Base-by-base conservation (phyloP, 1,284 basidiomycete species). In the Psilocybe mexicana region DNA sequence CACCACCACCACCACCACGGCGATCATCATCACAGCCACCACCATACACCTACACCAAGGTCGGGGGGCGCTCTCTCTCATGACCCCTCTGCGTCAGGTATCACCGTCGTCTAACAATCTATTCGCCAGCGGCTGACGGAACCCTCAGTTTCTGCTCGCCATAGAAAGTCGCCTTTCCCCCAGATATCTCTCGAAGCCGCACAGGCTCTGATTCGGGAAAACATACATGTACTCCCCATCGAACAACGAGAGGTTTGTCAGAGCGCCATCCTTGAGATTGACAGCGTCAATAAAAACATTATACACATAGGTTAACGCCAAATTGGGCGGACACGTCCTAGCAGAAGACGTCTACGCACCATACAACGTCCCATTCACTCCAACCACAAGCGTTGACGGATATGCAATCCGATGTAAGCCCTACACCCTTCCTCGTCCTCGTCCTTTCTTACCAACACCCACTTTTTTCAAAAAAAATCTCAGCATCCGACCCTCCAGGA, bases 331-430 rank as follows among this genome's bases (percentile, higher is more conserved):
- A 0, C 79, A 86, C 63, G 79, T 94, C 10, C 78, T 95, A 1
- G 91, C 91, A 0, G 86, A 93, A 68, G 86, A 92, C 59, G 82
- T 94, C 0, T 73, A 77, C 55, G 86, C 92, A 1, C 73, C 81
- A 0, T 76, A 82, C 43, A 78, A 92, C 64, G 78, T 89, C 1
- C 91, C 91, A 2, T 67, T 71, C 10, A 80, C 80, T 0, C 72
- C 77, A 3, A 93, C 91, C 0, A 94, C 92, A 5, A 95, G 87
- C 61, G 92, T 94, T 8, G 93, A 95, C 68, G 94, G 93, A 1
- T 96, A 96, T 68, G 94, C 93, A 1, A 71, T 94, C 1, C 76
- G 81, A 64, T 85, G 89, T 90, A 67, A 59, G 82, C 59, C 0
- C 11, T 30, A 10, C 12, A 2, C 25, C 18, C 11, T 24, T 10